Percentiles rank a stretch among this genome's conserved stretches.
phyloP scores from a whole-genome alignment of 306 rosid genomes.

The Urtica urens region DNA sequence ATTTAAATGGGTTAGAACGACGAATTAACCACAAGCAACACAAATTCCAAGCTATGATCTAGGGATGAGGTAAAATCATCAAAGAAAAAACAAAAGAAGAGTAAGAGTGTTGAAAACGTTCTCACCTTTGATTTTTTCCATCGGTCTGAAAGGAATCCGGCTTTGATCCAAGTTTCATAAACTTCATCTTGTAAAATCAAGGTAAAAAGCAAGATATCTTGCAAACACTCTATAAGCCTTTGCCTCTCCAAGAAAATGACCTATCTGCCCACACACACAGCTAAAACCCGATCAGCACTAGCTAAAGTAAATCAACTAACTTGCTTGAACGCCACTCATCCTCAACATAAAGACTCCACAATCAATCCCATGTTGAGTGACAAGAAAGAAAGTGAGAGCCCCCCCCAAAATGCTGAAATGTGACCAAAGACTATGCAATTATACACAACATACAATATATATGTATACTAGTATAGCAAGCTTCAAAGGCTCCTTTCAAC shows the following conservation, averaged over 20 bases:
- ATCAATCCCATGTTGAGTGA: constrained; percentile 4
- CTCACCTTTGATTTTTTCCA: constrained; percentile 75
- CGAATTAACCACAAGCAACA: too few species aligned
- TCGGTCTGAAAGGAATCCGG: constrained; percentile 79
- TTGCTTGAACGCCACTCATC: constrained; percentile 23
- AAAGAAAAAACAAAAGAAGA: too few species aligned
- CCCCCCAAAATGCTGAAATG: constrained; percentile 29
- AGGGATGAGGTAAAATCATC: too few species aligned
- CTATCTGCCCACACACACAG: constrained; percentile 18
- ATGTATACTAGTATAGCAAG: constrained; percentile 22
- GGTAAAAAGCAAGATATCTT: constrained; percentile 30
- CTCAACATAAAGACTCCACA: constrained; percentile 5
- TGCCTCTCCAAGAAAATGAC: constrained; percentile 28
- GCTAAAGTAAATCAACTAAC: neutral
- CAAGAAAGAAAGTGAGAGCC: neutral
- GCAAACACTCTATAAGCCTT: constrained; percentile 12
- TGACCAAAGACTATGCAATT: too few species aligned
- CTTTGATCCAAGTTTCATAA: constrained; percentile 99
- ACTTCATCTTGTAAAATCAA: constrained; percentile 61
- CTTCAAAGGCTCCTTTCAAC: constrained; percentile 20
- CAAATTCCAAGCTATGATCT: too few species aligned
- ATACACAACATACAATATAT: too few species aligned
- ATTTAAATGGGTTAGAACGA: too few species aligned
- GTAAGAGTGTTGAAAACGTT: too few species aligned
- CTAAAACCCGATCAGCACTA: too few species aligned